Conservation (phyloP, 768 basidiomycete genomes). For the Leccinum barrowsii region DNA sequence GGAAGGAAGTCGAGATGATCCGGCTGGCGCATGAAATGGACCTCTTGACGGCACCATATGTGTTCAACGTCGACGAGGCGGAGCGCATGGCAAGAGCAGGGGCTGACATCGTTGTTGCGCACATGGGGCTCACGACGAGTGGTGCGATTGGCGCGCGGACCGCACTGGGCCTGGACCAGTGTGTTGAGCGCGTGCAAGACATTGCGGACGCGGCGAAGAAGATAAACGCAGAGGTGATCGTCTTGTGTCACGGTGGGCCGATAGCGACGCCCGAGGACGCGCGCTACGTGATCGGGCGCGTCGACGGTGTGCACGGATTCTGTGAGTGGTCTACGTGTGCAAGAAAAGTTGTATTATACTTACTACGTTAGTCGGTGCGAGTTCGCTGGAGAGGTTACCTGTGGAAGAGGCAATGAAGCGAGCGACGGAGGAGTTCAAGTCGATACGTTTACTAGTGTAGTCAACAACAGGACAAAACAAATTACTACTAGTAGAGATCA, state of each 20-base stretch:
- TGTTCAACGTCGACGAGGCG: constrained; percentile 27
- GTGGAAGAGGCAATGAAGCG: constrained; percentile 24
- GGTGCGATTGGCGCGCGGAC: constrained; percentile 27
- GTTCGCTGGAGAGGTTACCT: constrained; percentile 23
- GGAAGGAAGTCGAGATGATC: constrained; percentile 31
- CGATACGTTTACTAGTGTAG: constrained; percentile 18
- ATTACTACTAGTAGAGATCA: constrained; percentile 7
- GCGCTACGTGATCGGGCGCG: constrained; percentile 17
- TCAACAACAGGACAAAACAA: constrained; percentile 35
- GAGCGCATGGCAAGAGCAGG: constrained; percentile 24
- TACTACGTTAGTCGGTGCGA: constrained; percentile 20
- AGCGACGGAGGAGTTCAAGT: constrained; percentile 21
- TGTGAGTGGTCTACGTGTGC: constrained; percentile 9
- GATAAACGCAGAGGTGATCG: constrained; percentile 19
- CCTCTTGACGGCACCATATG: constrained; percentile 27
- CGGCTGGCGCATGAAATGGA: constrained; percentile 21
- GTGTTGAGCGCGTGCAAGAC: constrained; percentile 17
- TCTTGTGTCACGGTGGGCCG: constrained; percentile 24
- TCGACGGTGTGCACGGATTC: constrained; percentile 22
- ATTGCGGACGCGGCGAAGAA: constrained; percentile 17
- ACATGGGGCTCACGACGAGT: constrained; percentile 30
- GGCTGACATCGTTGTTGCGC: constrained; percentile 25
- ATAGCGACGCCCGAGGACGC: constrained; percentile 25
- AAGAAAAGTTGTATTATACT: neutral
- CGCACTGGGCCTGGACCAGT: constrained; percentile 19